phyloP scores from a whole-genome alignment of 108 stramenopile genomes.

The Craspedostauros australis region DNA sequence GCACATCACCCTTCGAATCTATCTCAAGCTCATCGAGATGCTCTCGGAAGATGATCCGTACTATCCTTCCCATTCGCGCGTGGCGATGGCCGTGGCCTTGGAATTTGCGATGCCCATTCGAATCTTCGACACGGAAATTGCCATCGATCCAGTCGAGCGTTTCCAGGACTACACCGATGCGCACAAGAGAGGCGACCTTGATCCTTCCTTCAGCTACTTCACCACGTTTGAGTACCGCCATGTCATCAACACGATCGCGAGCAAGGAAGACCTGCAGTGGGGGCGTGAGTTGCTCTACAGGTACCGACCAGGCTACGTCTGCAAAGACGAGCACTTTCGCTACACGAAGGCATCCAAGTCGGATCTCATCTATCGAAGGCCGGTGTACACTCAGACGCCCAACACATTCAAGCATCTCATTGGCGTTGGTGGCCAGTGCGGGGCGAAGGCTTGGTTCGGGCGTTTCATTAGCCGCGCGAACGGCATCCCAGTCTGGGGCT shows the following conservation, averaged over 20 bases:
- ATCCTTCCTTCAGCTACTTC: conserved; percentile 38
- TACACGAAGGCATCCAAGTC: conserved; percentile 32
- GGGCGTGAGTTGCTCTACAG: conserved; percentile 40
- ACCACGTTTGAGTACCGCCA: conserved; percentile 46
- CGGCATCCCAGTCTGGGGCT: conserved; percentile 52
- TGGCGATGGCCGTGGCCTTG: conserved; percentile 43
- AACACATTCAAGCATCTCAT: conserved; percentile 34
- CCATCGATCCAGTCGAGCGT: conserved; percentile 47
- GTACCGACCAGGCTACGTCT: conserved; percentile 40
- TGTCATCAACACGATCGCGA: conserved; percentile 44
- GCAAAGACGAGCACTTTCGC: conserved; percentile 23
- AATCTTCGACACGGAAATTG: conserved; percentile 19
- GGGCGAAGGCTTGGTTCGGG: conserved; percentile 47
- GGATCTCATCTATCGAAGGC: conserved; percentile 36
- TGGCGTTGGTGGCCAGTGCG: conserved; percentile 34
- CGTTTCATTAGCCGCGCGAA: conserved; percentile 34
- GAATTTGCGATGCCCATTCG: conserved; percentile 23
- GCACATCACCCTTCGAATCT: too few species aligned
- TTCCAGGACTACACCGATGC: conserved; percentile 52
- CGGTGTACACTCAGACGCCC: conserved; percentile 27
- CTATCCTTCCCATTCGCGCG: too few species aligned
- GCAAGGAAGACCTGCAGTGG: conserved; percentile 49
- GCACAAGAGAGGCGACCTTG: conserved; percentile 43
- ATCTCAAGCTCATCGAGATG: too few species aligned
- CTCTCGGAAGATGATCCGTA: too few species aligned